Conservation (phyloP, 2,329 filamentous ascomycete genomes). For the Beauveria medogensis region DNA sequence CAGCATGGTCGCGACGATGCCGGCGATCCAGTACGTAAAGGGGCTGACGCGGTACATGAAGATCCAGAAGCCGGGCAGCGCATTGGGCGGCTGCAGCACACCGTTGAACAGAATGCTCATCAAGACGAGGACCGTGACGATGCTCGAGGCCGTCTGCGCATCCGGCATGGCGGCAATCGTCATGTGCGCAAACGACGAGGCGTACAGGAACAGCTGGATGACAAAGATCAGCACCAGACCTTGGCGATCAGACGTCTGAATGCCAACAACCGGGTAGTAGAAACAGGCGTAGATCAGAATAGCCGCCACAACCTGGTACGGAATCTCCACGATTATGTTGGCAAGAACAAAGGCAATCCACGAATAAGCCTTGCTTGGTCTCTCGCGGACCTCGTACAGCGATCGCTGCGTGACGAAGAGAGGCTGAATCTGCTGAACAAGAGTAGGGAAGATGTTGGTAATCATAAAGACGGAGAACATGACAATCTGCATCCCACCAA, state of each 20-base stretch:
- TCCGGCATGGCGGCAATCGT: conserved; percentile 62
- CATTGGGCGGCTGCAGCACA: conserved; percentile 50
- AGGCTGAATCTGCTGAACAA: conserved; percentile 68
- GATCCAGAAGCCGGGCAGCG: conserved; percentile 64
- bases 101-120: conserved; percentile 55
- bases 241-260: conserved; percentile 46
- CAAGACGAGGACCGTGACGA: conserved; percentile 52
- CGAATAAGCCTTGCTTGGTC: conserved; percentile 65
- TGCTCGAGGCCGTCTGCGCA: conserved; percentile 57
- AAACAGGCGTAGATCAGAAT: conserved; percentile 57
- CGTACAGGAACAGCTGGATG: conserved; percentile 61
- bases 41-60: conserved; percentile 67
- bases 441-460: conserved; percentile 62
- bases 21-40: conserved; percentile 61
- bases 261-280: conserved; percentile 56
- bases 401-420: conserved; percentile 66
- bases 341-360: conserved; percentile 67
- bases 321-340: conserved; percentile 65
- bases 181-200: conserved; percentile 66
- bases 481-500: conserved; percentile 66
- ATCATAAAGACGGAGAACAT: conserved; percentile 71
- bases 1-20: conserved; percentile 59
- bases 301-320: conserved; percentile 58
- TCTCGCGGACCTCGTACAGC: conserved; percentile 70
- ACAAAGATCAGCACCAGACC: conserved; percentile 58